Evolutionary conservation across 371 early-diverging fungal genomes (phyloP).

Genomic region (Choanephora cucurbitarum): DNA sequence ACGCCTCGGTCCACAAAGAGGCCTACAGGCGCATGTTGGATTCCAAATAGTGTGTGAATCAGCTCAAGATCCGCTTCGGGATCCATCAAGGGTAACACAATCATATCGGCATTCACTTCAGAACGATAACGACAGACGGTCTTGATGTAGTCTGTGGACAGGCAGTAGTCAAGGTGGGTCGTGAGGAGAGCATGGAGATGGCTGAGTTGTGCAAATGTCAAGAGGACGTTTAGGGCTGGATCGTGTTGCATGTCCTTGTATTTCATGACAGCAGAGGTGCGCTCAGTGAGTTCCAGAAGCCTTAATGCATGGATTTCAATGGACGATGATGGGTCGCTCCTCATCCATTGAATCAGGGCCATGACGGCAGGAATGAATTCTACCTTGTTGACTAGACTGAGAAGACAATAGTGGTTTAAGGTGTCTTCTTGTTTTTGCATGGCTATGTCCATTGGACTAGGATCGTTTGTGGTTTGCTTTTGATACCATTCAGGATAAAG

Average conservation of each 20-base stretch:
- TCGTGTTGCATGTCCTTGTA: conserved; percentile 68
- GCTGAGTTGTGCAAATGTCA: conserved; percentile 71
- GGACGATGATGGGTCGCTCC: conserved; percentile 10
- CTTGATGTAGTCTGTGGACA: conserved; percentile 23
- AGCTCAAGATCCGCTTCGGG: conserved; percentile 20
- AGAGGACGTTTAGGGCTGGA: conserved; percentile 72
- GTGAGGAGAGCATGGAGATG: conserved; percentile 42
- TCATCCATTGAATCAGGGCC: conserved; percentile 61
- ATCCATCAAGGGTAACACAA: conserved; percentile 30
- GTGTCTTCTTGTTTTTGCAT: background rate
- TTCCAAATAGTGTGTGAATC: conserved; percentile 18
- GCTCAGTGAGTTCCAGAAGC: conserved; percentile 69
- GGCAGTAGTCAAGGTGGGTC: conserved; percentile 25
- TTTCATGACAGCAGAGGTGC: conserved; percentile 75
- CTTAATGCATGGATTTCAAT: conserved; percentile 58
- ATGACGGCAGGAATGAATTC: conserved; percentile 71
- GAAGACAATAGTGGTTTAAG: conserved; percentile 27
- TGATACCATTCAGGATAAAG: conserved; percentile 63
- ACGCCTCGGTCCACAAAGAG: conserved; percentile 78
- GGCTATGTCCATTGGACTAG: background rate
- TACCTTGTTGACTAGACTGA: conserved; percentile 64
- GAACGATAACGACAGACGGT: conserved; percentile 18
- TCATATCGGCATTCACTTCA: conserved; percentile 28
- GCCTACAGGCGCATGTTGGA: conserved; percentile 30
- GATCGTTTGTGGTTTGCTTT: conserved; percentile 27